Evolutionary conservation across 306 rosid genomes (phyloP).

Genomic region (Carpinus viminea): DNA sequence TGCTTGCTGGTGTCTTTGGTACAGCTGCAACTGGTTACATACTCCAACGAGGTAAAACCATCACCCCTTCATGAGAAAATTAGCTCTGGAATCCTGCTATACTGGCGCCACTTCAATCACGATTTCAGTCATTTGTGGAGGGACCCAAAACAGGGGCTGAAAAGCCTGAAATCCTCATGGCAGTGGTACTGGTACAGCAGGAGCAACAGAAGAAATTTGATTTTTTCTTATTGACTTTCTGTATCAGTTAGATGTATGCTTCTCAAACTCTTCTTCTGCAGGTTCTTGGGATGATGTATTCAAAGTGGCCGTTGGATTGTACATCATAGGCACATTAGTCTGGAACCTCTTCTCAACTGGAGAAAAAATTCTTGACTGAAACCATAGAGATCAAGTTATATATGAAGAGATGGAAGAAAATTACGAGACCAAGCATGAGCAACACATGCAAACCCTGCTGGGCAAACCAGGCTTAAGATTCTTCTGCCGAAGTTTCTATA

Average conservation of each 20-base stretch:
- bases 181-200: not conserved
- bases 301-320: constrained; percentile 80
- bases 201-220: not conserved
- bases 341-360: constrained; percentile 90
- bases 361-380: constrained; percentile 70
- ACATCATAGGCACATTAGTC: constrained; percentile 74
- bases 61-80: not conserved
- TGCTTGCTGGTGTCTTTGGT: constrained; percentile 93
- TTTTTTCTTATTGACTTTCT: constrained; percentile 3
- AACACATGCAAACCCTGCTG: constrained; percentile 25
- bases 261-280: constrained; percentile 35
- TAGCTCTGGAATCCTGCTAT: not conserved
- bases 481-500: constrained; percentile 31
- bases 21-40: constrained; percentile 96
- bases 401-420: constrained; percentile 31
- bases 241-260: not conserved
- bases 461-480: constrained; percentile 2
- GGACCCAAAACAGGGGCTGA: not conserved
- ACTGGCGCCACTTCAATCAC: not conserved
- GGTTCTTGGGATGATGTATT: constrained; percentile 97
- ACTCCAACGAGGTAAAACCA: constrained; percentile 72
- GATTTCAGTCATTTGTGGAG: not conserved
- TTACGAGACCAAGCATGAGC: constrained; percentile 18
- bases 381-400: not conserved
- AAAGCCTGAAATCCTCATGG: not conserved